Percentiles rank a stretch among this genome's conserved stretches.
Conservation (phyloP, 352 stramenopile genomes). For the Globisporangium heterothallicum region DNA sequence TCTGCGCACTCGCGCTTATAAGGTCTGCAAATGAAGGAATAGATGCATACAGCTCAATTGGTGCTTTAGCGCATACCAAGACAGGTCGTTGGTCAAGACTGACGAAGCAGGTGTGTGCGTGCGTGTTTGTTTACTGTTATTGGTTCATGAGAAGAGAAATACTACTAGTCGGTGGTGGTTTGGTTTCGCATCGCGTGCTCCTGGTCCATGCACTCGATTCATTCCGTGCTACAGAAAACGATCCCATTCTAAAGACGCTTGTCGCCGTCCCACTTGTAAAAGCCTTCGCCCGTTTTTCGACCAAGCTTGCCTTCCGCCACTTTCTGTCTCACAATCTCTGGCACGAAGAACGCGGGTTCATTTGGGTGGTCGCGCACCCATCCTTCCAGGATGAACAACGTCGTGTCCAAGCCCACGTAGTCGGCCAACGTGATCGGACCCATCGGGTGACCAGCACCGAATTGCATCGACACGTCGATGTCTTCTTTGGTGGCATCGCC, state of each 20-base stretch:
- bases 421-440: constrained; percentile 92
- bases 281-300: constrained; percentile 95
- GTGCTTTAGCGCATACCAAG: too few species aligned
- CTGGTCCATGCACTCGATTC: too few species aligned
- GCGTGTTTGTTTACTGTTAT: too few species aligned
- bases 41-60: too few species aligned
- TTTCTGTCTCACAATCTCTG: constrained; percentile 88
- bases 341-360: constrained; percentile 95
- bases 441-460: constrained; percentile 97
- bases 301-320: constrained; percentile 93
- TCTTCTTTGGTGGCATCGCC: constrained; percentile 93
- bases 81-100: too few species aligned
- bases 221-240: too few species aligned
- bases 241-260: constrained; percentile 78
- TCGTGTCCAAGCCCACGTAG: constrained; percentile 97
- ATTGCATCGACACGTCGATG: constrained; percentile 97
- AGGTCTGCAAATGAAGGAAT: too few species aligned
- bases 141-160: too few species aligned
- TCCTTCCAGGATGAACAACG: constrained; percentile 93
- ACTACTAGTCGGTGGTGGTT: too few species aligned
- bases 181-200: too few species aligned
- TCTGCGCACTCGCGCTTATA: too few species aligned
- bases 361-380: constrained; percentile 95
- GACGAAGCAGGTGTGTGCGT: too few species aligned
- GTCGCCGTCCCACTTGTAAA: constrained; percentile 92